Evolutionary conservation across 148 eudicot genomes (phyloP).

Genomic region (Agrostemma githago): DNA sequence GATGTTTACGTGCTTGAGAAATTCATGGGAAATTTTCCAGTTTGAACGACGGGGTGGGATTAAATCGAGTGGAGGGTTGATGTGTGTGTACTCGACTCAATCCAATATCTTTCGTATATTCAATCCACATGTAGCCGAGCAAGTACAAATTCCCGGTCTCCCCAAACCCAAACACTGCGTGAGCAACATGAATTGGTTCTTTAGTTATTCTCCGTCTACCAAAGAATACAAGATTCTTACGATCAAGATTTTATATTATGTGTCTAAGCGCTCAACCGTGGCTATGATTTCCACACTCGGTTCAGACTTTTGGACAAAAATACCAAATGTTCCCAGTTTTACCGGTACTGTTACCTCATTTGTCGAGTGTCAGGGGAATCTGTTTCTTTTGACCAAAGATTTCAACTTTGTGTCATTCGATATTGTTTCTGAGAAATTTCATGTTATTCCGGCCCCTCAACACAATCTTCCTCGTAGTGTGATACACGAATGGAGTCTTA

Average conservation of each 20-base stretch:
- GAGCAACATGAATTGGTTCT: neutral
- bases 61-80: neutral
- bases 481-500: no score
- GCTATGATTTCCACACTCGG: neutral
- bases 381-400: no score
- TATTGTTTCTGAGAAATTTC: no score
- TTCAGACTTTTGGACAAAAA: neutral
- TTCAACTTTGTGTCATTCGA: no score
- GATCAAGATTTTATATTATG: neutral
- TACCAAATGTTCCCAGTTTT: neutral
- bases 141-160: neutral
- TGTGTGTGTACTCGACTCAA: neutral
- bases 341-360: no score
- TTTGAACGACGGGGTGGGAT: neutral
- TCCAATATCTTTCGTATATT: neutral
- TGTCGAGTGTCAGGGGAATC: neutral
- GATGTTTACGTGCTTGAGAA: neutral
- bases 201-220: neutral
- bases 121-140: neutral
- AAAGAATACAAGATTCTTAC: slow-evolving; percentile 3
- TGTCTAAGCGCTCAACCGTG: no score
- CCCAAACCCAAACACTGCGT: neutral
- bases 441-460: no score
- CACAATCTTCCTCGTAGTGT: no score
- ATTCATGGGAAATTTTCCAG: no score